A percentile compares a stretch with the other conserved stretches of the same genome.
Conservation (phyloP, 495 filamentous ascomycete genomes). For the Talaromyces stipitatus region DNA sequence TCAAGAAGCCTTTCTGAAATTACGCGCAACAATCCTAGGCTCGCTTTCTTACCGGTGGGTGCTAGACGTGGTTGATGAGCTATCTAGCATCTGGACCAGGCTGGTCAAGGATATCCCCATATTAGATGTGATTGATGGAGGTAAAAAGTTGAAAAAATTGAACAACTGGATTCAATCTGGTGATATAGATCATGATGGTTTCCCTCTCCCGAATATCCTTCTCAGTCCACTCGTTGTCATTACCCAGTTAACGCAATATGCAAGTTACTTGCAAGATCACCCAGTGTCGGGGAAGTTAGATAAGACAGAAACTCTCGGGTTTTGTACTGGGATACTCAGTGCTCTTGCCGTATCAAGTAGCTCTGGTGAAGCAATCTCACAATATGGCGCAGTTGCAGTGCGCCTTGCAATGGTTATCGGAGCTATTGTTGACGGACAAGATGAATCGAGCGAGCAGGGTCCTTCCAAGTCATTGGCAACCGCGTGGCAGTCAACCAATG, state of each 20-base stretch:
- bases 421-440: conserved; percentile 34
- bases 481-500: neutral
- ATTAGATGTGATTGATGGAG: conserved; percentile 13
- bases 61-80: conserved; percentile 14
- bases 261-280: neutral
- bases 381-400: conserved; percentile 30
- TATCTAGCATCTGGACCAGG: conserved; percentile 18
- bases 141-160: conserved; percentile 17
- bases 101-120: conserved; percentile 17
- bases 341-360: conserved; percentile 29
- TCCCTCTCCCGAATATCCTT: conserved; percentile 22
- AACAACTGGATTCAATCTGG: conserved; percentile 17
- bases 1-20: conserved; percentile 4
- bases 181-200: conserved; percentile 7
- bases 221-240: conserved; percentile 31
- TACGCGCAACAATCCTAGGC: conserved; percentile 13
- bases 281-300: neutral
- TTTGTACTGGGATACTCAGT: conserved; percentile 27
- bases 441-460: conserved; percentile 12
- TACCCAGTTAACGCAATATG: conserved; percentile 26
- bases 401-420: conserved; percentile 30
- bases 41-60: conserved; percentile 17
- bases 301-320: neutral
- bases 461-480: neutral
- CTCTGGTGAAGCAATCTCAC: conserved; percentile 12